Percentiles rank a stretch among this genome's conserved stretches.
These are phyloP conservation scores for Paecilomyces dactylethromorphus DNA, from an alignment of 2,329 filamentous ascomycete genomes.

Conservation along the genomic window DNA sequence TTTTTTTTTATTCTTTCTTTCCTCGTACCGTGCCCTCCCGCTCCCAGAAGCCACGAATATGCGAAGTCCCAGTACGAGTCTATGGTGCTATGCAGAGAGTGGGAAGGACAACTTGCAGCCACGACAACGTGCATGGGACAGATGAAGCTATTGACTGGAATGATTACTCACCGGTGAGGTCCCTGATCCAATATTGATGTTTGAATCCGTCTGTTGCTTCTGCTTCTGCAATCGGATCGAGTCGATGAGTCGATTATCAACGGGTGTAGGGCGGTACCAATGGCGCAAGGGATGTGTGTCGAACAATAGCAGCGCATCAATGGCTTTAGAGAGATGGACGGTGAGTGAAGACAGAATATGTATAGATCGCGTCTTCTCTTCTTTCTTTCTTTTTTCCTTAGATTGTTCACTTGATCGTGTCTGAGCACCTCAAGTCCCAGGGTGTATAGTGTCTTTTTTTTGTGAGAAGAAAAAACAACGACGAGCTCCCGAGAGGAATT, in stretches of 20 bases:
- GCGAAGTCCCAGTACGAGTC: not conserved
- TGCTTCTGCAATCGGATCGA: not conserved
- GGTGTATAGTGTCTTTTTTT: not conserved
- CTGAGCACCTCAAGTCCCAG: not conserved
- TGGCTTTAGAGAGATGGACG: not conserved
- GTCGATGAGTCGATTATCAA: not conserved
- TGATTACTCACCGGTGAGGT: no score
- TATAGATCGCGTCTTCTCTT: not conserved
- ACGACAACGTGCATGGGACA: no score
- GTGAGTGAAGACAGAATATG: not conserved
- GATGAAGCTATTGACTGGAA: no score
- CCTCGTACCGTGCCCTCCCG: not conserved
- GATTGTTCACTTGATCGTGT: not conserved
- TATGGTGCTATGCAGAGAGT: not conserved
- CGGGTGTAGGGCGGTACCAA: not conserved
- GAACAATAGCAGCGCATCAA: not conserved
- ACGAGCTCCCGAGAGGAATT: not conserved
- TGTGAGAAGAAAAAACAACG: not conserved
- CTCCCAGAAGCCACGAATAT: not conserved
- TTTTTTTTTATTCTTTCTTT: no score
- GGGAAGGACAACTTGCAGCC: no score
- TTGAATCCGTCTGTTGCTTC: no score
- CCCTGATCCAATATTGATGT: no score
- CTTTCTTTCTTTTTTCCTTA: not conserved
- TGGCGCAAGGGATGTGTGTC: not conserved